These are phyloP conservation scores for Friedmanniomyces endolithicus DNA, from an alignment of 495 filamentous ascomycete genomes.

Conservation along the genomic window DNA sequence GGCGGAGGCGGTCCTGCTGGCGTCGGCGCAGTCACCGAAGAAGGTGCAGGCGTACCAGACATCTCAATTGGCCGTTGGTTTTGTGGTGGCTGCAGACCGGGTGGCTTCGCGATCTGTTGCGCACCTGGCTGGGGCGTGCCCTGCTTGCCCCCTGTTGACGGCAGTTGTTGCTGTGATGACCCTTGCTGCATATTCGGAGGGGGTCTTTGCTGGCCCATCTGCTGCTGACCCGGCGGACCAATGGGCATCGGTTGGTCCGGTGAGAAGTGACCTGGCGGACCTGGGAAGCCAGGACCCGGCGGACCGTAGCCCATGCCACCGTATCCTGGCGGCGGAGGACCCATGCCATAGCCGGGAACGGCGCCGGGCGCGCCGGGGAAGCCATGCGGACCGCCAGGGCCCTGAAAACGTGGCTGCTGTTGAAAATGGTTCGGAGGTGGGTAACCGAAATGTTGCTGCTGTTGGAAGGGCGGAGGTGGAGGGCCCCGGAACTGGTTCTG, in stretches of 20 bases:
- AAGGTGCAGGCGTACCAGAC: constrained; percentile 17
- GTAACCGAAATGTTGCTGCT: constrained; percentile 24
- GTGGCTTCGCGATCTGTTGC: constrained; percentile 9
- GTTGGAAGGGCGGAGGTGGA: constrained; percentile 21
- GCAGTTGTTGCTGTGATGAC: constrained; percentile 34
- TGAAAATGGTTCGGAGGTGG: constrained; percentile 22
- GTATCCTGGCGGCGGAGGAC: constrained; percentile 39
- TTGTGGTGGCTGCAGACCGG: constrained; percentile 7
- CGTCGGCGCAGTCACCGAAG: constrained; percentile 6
- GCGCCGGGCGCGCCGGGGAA: constrained; percentile 47
- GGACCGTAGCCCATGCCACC: constrained; percentile 16
- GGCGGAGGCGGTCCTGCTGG: constrained; percentile 30
- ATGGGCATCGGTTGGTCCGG: constrained; percentile 27
- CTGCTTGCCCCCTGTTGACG: constrained; percentile 28
- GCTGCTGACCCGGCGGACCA: constrained; percentile 33
- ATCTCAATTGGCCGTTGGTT: constrained; percentile 19
- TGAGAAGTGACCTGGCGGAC: constrained; percentile 29
- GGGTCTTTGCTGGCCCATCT: constrained; percentile 14
- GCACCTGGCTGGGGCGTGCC: constrained; percentile 14
- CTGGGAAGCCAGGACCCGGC: constrained; percentile 60
- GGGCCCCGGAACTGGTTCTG: constrained; percentile 15
- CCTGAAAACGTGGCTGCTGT: constrained; percentile 28
- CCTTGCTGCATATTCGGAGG: constrained; percentile 39
- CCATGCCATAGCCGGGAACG: constrained; percentile 34
- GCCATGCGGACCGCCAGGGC: constrained; percentile 43